phyloP scores from a whole-genome alignment of 768 basidiomycete genomes.

The Kwoniella pini region DNA sequence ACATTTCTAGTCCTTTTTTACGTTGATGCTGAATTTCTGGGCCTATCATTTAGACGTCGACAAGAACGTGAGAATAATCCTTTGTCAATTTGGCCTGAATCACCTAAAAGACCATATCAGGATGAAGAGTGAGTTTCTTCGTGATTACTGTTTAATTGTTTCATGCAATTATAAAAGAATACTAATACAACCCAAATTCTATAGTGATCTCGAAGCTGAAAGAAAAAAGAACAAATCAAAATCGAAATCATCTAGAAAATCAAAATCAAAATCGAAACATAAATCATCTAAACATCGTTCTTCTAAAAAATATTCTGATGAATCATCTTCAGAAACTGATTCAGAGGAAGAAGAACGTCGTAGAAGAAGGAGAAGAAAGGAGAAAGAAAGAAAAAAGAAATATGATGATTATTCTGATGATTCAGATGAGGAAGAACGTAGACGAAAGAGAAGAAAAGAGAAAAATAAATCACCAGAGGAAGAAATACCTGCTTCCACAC shows the following conservation, averaged over 20 bases:
- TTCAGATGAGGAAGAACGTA: constrained; percentile 29
- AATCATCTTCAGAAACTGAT: constrained; percentile 33
- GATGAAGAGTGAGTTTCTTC: constrained; percentile 46
- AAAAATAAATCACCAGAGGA: constrained; percentile 28
- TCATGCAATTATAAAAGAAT: background rate
- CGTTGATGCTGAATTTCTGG: no score
- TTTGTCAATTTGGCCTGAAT: constrained; percentile 51
- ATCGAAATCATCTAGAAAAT: constrained; percentile 27
- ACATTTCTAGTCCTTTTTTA: background rate
- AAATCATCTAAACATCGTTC: constrained; percentile 17
- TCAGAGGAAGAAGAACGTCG: constrained; percentile 35
- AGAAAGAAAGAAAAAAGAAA: constrained; percentile 59
- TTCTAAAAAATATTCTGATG: constrained; percentile 21
- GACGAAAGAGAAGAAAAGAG: constrained; percentile 36
- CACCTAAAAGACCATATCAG: constrained; percentile 45
- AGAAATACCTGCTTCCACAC: constrained; percentile 9
- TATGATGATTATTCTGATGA: constrained; percentile 29
- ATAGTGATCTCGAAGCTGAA: constrained; percentile 40
- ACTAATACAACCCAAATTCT: background rate
- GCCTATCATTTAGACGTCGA: constrained; percentile 37
- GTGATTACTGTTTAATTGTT: no score
- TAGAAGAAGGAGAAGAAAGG: constrained; percentile 53
- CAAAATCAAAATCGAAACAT: constrained; percentile 32
- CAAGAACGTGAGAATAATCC: constrained; percentile 45
- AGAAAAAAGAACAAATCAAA: constrained; percentile 29